Evolutionary conservation across 805 yeast genomes (phyloP).

Genomic region (Kazachstania bromeliacearum): DNA sequence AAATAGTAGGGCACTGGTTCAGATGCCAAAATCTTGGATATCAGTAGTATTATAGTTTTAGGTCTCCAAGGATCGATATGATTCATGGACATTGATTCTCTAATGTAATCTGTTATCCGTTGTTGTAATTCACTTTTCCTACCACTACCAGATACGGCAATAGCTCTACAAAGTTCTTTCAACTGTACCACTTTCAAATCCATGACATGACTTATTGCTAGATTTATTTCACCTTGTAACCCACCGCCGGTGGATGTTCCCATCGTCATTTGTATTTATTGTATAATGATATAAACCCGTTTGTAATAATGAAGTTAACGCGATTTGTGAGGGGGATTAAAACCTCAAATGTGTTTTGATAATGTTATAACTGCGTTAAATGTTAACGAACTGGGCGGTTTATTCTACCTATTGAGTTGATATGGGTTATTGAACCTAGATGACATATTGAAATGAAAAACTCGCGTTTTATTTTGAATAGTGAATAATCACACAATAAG

Average conservation of each 20-base stretch:
- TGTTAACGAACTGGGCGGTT: no score
- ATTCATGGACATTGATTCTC: constrained; percentile 33
- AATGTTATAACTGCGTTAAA: no score
- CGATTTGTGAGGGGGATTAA: no score
- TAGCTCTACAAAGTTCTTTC: constrained; percentile 42
- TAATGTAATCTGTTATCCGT: constrained; percentile 40
- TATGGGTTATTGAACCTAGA: no score
- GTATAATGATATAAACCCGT: no score
- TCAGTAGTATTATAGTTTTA: constrained; percentile 36
- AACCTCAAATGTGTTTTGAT: no score
- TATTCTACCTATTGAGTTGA: no score
- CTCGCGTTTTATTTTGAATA: no score
- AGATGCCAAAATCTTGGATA: constrained; percentile 31
- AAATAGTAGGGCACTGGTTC: constrained; percentile 34
- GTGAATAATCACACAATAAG: no score
- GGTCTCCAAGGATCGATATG: constrained; percentile 37
- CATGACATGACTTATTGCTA: constrained; percentile 27
- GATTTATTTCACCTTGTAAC: constrained; percentile 23
- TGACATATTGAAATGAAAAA: no score
- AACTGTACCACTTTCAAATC: constrained; percentile 42
- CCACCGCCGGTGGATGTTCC: constrained; percentile 22
- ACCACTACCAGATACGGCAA: constrained; percentile 45
- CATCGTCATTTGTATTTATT: no score
- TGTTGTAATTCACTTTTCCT: constrained; percentile 52
- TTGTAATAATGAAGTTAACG: no score